These are phyloP conservation scores for Candida taoyuanica DNA, from an alignment of 805 yeast genomes.

Conservation along the genomic window DNA sequence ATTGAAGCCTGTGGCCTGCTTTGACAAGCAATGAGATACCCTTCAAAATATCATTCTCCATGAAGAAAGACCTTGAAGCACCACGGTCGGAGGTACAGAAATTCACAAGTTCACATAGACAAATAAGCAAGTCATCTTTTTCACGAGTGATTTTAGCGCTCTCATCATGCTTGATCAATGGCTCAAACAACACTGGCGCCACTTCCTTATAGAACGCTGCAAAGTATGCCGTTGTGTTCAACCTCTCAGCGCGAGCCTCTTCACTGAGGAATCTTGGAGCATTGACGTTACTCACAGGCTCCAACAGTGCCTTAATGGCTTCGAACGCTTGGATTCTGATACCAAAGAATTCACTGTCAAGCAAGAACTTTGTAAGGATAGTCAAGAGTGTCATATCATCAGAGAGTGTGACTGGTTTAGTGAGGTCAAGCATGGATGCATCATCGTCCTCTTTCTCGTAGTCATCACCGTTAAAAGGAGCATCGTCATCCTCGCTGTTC, in stretches of 20 bases:
- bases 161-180: constrained; percentile 32
- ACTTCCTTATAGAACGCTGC: constrained; percentile 57
- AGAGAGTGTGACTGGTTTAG: constrained; percentile 27
- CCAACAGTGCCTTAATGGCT: constrained; percentile 70
- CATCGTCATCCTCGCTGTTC: neutral
- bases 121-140: constrained; percentile 45
- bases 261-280: constrained; percentile 19
- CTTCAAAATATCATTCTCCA: constrained; percentile 51
- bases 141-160: constrained; percentile 3
- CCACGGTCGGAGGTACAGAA: constrained; percentile 56
- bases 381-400: constrained; percentile 56
- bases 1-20: constrained; percentile 36
- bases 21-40: constrained; percentile 50
- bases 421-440: constrained; percentile 1
- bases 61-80: constrained; percentile 56
- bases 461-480: constrained; percentile 5
- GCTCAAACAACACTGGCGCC: constrained; percentile 52
- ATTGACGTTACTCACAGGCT: constrained; percentile 32
- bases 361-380: constrained; percentile 53
- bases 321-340: constrained; percentile 79
- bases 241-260: constrained; percentile 20
- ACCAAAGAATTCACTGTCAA: constrained; percentile 63
- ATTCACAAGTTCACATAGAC: constrained; percentile 64
- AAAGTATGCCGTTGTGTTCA: constrained; percentile 44
- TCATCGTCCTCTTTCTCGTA: constrained; percentile 11